Base-by-base conservation (phyloP, 768 basidiomycete species). In the Kwoniella newhampshirensis region DNA sequence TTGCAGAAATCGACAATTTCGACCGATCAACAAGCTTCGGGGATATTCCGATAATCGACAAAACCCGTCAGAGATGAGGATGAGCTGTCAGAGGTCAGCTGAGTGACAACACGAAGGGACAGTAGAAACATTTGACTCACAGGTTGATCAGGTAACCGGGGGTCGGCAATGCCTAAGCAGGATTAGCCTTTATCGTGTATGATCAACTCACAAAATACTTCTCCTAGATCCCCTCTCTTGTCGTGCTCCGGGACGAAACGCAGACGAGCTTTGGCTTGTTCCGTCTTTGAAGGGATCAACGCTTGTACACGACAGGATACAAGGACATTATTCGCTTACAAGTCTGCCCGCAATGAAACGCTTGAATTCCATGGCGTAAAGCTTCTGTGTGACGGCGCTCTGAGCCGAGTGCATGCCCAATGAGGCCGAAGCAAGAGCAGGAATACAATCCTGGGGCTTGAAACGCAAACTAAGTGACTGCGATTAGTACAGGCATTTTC, bases 1-100 rank as follows among this genome's bases (percentile, higher is more conserved):
- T 54, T 64, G 63, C 12, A 64, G 40, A 41, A 64, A 64, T 6
- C 63, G 53, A 50, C 63, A 64, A 32, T 64, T 64, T 37, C 63
- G 41, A 13, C 63, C 63, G 11, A 64, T 49, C 23, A 64, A 37
- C 6, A 59, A n/a, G 21, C 45, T 45, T 45, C 59, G 35, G 8
- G 63, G 55, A 27, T 64, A 64, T 32, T 64, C 63, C 9, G 63
- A 60, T 13, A 64, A 35, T 37, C 59, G 48, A 45, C 63, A 64
- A 35, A 64, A 64, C 12, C 44, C 63, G 50, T 64, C 63, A 1
- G 63, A 64, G 15, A 60, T 59, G 35, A 56, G 46, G 21, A 64
- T 58, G 30, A 64, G 58, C 63, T 60, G 40, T 20, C 11, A 6
- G 2, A 35, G n/a, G 9, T 35, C 42, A 12, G 17, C 36, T 1